Evolutionary conservation across 371 early-diverging fungal species (phyloP), one percentile per base, ranked within the genome.

Genomic region (Rhizopus arrhizus): DNA sequence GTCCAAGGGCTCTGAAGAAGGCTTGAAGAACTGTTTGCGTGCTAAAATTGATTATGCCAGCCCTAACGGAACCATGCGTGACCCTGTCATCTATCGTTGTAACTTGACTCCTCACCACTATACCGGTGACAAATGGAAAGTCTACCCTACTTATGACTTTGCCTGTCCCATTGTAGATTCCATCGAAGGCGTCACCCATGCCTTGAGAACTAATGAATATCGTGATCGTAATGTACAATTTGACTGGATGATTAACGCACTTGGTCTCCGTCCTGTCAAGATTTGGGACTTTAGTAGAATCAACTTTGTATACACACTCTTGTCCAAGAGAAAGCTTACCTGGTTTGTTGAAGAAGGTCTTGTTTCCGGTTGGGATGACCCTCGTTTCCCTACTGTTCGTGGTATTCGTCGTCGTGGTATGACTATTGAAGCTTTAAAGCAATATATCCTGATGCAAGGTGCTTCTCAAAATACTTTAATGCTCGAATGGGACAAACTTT

Each of bases 121-220:
- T 54, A 97, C 97, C 48, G 84, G 92, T 40, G 74, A 84, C 38
- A 90, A 88, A 67, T 99, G 95, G 91, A 97, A 97, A 85, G 85
- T 99, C 34, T 99, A 99, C 82, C 99, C 99, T 41, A 96, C 99
- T 35, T 99, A 99, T 75, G 99, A 99, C 79, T 99, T 99, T 85
- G 95, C 97, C 36, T 97, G 99, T 82, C 99, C 99, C 3, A 84
- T 99, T 47, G 95, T 99, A 41, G 99, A 99, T 76, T 84, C 92
- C 41, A 58, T 97, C 49, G 99, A 99, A 78, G 99, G 99, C 36
- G 98, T 99, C 22, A 89, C 99, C 8, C 97, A 99, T 59, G 96
- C 99, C 29, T 87, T 99, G 53, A 86, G 99, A 65, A 95, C 99
- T 13, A 98, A 92, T 81, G 99, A 99, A 83, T 99, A 99, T 87